Evolutionary conservation across 2,329 filamentous ascomycete genomes (phyloP), one percentile per base, ranked within the genome.

Genomic region (Aureobasidium zeae): DNA sequence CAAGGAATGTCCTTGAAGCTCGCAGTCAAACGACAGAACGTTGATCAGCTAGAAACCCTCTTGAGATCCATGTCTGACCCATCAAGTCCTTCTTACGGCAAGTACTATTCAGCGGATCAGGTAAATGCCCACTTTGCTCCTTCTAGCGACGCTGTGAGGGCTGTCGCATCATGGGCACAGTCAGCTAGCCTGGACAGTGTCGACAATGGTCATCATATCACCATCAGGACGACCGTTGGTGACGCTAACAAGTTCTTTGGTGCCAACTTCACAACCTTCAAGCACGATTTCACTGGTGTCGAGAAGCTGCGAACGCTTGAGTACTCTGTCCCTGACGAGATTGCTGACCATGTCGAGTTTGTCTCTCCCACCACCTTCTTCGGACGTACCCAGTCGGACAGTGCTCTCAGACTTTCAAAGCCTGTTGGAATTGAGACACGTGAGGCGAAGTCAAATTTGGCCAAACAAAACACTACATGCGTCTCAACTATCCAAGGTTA

Each of bases 71-170:
- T 83, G 21, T 80, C 79, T 1, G 76, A 74, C 0, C 79, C 79
- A 1, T 67, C 65, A 20, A 69, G 78, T 51, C 59, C 67, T 2
- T 65, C 62, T 15, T 83, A 83, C 56, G 79, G 79, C 25, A 64
- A 71, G 52, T 75, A 82, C 53, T 61, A 83, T 60, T 76, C 71
- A 46, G 71, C 72, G n/a, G 69, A 77, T 24, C 69, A 81, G 52
- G 58, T 82, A 25, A 70, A 71, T 21, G 61, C 65, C 1, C 65
- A 74, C 44, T 62, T 79, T 28, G 71, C 71, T 13, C 76, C 77
- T 0, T 61, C 66, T 3, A 56, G 63, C 1, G 63, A 69, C 16
- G 69, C 71, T 3, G 68, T 69, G 11, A 55, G 65, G 20, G 64
- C 64, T 2, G 68, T 83, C 13, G 50, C 73, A 3, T 55, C 59